Evolutionary conservation across 257 asterid genomes (phyloP).

Genomic region (Solanum arcanum): DNA sequence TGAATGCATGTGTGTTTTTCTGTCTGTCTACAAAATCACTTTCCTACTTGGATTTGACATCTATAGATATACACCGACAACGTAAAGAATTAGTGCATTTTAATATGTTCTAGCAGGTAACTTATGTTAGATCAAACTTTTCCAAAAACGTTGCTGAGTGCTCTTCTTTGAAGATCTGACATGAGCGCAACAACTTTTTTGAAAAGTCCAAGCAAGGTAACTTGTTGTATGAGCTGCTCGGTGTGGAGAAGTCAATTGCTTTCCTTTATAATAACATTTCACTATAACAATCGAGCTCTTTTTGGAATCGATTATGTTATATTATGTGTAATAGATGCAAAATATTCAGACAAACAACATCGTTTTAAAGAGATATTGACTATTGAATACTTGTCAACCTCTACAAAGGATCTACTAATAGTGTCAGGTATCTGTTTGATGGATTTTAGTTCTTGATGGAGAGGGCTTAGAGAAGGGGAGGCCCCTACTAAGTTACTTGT

Average conservation of each 20-base stretch:
- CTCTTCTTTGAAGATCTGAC: not conserved
- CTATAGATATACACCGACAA: too few species aligned
- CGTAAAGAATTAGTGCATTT: not conserved
- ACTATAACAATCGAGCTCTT: not conserved
- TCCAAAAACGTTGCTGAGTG: not conserved
- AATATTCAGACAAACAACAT: not conserved
- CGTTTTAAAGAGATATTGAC: not conserved
- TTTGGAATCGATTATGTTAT: not conserved
- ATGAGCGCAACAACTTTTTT: not conserved
- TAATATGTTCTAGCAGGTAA: not conserved
- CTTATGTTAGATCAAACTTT: not conserved
- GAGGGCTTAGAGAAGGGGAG: not conserved
- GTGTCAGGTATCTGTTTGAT: not conserved
- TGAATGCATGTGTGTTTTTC: not conserved
- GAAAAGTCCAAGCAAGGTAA: not conserved
- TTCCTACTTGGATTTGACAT: not conserved
- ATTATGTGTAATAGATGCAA: not conserved
- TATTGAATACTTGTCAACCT: not conserved
- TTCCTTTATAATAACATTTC: not conserved
- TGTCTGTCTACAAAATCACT: not conserved
- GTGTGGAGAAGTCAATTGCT: not conserved
- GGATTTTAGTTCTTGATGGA: not conserved
- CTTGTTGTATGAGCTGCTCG: not conserved
- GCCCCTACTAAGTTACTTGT: slow-evolving; percentile 12
- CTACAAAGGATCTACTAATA: not conserved